Percentiles rank a stretch among this genome's conserved stretches.
Evolutionary conservation across 495 filamentous ascomycete genomes (phyloP).

Genomic region (Penicillium cosmopolitanum): DNA sequence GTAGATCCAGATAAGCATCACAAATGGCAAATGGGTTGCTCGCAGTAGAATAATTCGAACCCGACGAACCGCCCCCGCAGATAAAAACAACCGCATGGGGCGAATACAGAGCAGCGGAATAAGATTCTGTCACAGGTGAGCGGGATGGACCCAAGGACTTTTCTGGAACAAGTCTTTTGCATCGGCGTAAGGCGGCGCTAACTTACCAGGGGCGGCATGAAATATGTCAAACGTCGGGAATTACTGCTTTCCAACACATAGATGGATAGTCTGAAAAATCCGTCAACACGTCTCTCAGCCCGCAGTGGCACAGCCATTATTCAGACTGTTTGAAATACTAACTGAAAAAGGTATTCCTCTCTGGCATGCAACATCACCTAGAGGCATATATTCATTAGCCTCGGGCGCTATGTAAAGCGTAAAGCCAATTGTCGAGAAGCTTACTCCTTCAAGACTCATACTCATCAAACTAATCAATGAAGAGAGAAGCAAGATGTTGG

Average conservation of each 20-base stretch:
- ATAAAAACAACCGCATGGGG: slow-evolving; percentile 59
- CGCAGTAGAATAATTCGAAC: slow-evolving; percentile 80
- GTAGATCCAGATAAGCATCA: slow-evolving; percentile 63
- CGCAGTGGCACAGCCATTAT: slow-evolving; percentile 1
- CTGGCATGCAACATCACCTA: slow-evolving; percentile 64
- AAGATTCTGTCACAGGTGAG: slow-evolving; percentile 65
- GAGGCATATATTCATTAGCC: not conserved
- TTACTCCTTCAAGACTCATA: slow-evolving; percentile 84
- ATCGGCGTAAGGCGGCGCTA: slow-evolving; percentile 10
- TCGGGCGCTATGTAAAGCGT: not conserved
- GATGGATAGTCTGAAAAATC: slow-evolving; percentile 50
- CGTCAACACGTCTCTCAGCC: slow-evolving; percentile 6
- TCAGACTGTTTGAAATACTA: slow-evolving; percentile 29
- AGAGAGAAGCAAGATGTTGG: slow-evolving; percentile 88
- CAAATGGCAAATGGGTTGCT: slow-evolving; percentile 66
- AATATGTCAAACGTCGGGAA: slow-evolving; percentile 79
- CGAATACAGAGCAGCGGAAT: slow-evolving; percentile 82
- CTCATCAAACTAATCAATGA: slow-evolving; percentile 90
- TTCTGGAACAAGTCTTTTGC: slow-evolving; percentile 22
- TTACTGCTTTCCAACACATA: slow-evolving; percentile 78
- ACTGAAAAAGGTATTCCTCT: slow-evolving; percentile 88
- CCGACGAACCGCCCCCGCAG: slow-evolving; percentile 55
- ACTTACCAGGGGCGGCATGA: slow-evolving; percentile 67
- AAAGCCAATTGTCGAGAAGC: slow-evolving; percentile 26
- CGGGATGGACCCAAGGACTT: slow-evolving; percentile 10